Percentiles rank a stretch among this genome's conserved stretches.
These are phyloP conservation scores for Komagataella ulmi DNA, from an alignment of 805 yeast species.

Conservation along the genomic window DNA sequence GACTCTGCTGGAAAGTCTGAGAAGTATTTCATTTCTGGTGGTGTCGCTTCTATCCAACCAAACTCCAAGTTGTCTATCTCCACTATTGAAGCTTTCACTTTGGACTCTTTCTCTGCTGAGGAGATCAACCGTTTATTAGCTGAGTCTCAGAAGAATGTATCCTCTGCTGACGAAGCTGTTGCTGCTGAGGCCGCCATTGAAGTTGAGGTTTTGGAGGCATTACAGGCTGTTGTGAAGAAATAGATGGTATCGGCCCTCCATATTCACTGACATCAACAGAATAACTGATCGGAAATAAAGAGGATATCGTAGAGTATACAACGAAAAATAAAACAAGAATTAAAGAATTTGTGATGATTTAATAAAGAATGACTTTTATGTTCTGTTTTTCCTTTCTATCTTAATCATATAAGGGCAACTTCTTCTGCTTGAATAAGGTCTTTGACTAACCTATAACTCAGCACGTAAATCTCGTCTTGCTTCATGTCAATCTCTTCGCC, in stretches of 20 bases:
- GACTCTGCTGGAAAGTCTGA: constrained; percentile 53
- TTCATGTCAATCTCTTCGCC: constrained; percentile 45
- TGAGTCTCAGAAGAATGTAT: constrained; percentile 87
- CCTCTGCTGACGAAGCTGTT: constrained; percentile 73
- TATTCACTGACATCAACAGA: neutral
- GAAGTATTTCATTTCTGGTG: constrained; percentile 84
- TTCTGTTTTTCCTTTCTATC: neutral
- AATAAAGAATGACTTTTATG: neutral
- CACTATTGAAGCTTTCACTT: constrained; percentile 90
- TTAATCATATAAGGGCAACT: constrained; percentile 24
- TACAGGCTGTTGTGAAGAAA: constrained; percentile 62
- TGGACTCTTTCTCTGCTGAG: constrained; percentile 73
- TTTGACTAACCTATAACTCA: constrained; percentile 47
- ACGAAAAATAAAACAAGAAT: neutral
- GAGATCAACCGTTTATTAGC: constrained; percentile 70
- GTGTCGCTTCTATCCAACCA: constrained; percentile 93
- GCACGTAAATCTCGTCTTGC: constrained; percentile 59
- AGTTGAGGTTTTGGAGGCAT: constrained; percentile 91
- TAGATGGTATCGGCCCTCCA: constrained; percentile 15
- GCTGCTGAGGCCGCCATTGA: constrained; percentile 94
- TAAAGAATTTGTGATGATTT: neutral
- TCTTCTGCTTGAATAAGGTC: constrained; percentile 25
- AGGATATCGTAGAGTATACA: neutral
- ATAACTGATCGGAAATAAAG: neutral
- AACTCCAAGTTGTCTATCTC: constrained; percentile 82